Evolutionary conservation across 2,329 filamentous ascomycete species (phyloP).

Genomic region (Rutstroemia sydowiana): DNA sequence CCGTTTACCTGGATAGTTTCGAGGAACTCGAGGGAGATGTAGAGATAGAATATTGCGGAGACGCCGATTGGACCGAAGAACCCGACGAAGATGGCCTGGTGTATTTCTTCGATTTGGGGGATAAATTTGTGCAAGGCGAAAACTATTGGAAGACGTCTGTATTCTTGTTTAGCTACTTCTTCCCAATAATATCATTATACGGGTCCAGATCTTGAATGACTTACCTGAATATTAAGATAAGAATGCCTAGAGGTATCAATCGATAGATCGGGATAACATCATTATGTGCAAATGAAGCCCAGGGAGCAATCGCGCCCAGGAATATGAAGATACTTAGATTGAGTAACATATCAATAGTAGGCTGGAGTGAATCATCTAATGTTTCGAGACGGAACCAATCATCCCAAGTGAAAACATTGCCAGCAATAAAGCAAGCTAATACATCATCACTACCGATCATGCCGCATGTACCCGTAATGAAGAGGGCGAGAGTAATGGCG

Average conservation of each 20-base stretch:
- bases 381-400: slow-evolving; percentile 92
- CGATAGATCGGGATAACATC: slow-evolving; percentile 65
- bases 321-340: slow-evolving; percentile 79
- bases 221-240: slow-evolving; percentile 65
- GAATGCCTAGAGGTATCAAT: slow-evolving; percentile 63
- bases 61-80: slow-evolving; percentile 94
- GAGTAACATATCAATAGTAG: slow-evolving; percentile 89
- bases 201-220: neutral
- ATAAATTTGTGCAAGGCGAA: slow-evolving; percentile 67
- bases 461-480: slow-evolving; percentile 83
- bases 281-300: slow-evolving; percentile 62
- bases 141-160: slow-evolving; percentile 62
- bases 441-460: slow-evolving; percentile 88
- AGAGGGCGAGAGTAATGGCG: slow-evolving; percentile 75
- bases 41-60: slow-evolving; percentile 84
- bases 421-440: slow-evolving; percentile 85
- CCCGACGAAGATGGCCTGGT: slow-evolving; percentile 77
- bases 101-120: slow-evolving; percentile 66
- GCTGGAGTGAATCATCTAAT: slow-evolving; percentile 83
- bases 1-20: slow-evolving; percentile 49
- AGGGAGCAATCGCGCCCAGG: slow-evolving; percentile 82
- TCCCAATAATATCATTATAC: neutral
- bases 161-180: neutral
- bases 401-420: slow-evolving; percentile 86
- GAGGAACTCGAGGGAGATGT: slow-evolving; percentile 72